phyloP scores from a whole-genome alignment of 805 yeast genomes.

The Spathaspora hagerdaliae region DNA sequence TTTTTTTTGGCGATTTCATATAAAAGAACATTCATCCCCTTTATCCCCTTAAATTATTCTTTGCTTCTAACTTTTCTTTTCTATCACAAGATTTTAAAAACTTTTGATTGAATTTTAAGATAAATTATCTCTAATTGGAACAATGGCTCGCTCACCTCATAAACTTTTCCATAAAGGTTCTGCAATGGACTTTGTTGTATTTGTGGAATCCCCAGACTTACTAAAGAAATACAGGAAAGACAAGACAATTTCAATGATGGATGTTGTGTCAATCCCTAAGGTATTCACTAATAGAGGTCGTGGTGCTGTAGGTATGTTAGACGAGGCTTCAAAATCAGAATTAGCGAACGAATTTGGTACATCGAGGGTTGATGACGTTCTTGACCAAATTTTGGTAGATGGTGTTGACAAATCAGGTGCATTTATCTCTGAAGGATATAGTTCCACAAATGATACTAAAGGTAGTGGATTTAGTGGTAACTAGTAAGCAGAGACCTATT shows the following conservation, averaged over 20 bases:
- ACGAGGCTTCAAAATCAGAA: conserved; percentile 65
- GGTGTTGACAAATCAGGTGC: conserved; percentile 48
- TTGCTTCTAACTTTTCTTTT: too few relatives aligned
- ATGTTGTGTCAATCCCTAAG: conserved; percentile 60
- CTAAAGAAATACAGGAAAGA: conserved; percentile 48
- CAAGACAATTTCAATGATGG: conserved; percentile 52
- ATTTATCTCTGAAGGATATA: not conserved
- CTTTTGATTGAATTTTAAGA: too few relatives aligned
- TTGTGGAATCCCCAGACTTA: conserved; percentile 51
- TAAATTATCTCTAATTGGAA: not conserved
- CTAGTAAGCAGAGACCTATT: too few relatives aligned
- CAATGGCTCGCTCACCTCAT: conserved; percentile 15
- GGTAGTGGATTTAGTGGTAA: conserved; percentile 15
- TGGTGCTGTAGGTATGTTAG: conserved; percentile 70
- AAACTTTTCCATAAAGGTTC: conserved; percentile 66
- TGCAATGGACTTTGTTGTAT: conserved; percentile 60
- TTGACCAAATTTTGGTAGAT: conserved; percentile 53
- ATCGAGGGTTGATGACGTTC: conserved; percentile 49
- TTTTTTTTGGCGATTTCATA: too few relatives aligned
- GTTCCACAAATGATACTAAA: conserved; percentile 45
- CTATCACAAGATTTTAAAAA: too few relatives aligned
- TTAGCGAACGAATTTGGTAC: conserved; percentile 68
- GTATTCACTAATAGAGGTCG: conserved; percentile 60
- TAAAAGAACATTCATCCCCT: too few relatives aligned
- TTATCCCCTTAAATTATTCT: too few relatives aligned